Conservation (phyloP, 2,329 filamentous ascomycete species). For the Monosporascus sp. region DNA sequence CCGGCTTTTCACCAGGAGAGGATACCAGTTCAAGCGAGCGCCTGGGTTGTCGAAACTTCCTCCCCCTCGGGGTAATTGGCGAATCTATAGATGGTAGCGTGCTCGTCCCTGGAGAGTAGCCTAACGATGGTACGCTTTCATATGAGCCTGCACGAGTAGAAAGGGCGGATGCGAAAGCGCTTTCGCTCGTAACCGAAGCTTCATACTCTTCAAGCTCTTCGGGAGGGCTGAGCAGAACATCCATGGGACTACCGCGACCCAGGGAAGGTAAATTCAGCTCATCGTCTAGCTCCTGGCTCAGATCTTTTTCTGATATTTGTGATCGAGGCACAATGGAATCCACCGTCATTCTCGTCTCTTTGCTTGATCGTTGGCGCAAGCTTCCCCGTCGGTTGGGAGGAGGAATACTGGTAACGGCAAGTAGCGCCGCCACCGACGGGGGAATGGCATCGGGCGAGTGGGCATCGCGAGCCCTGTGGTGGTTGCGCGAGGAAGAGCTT, state of each 20-base stretch:
- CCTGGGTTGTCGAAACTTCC: constrained; percentile 37
- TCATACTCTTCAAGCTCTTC: constrained; percentile 52
- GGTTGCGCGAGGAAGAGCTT: constrained; percentile 24
- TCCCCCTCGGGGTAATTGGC: constrained; percentile 39
- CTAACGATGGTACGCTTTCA: constrained; percentile 58
- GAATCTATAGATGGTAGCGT: constrained; percentile 44
- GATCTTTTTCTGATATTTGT: constrained; percentile 53
- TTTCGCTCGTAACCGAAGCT: constrained; percentile 41
- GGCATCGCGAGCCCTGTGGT: constrained; percentile 34
- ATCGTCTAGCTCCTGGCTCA: constrained; percentile 37
- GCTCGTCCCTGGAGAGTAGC: constrained; percentile 49
- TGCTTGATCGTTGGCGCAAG: constrained; percentile 21
- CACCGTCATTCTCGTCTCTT: constrained; percentile 42
- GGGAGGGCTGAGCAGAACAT: constrained; percentile 55
- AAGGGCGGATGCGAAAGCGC: constrained; percentile 45
- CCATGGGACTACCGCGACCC: constrained; percentile 47
- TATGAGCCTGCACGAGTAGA: constrained; percentile 53
- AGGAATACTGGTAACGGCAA: constrained; percentile 60
- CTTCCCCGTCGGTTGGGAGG: constrained; percentile 36
- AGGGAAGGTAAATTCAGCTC: constrained; percentile 35
- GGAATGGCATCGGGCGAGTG: constrained; percentile 52
- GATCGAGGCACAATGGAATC: constrained; percentile 52
- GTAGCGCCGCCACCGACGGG: constrained; percentile 54
- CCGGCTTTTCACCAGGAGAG: constrained; percentile 42
- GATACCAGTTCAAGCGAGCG: constrained; percentile 51